Conservation (phyloP, 805 yeast species). For the Yarrowia hollandica region DNA sequence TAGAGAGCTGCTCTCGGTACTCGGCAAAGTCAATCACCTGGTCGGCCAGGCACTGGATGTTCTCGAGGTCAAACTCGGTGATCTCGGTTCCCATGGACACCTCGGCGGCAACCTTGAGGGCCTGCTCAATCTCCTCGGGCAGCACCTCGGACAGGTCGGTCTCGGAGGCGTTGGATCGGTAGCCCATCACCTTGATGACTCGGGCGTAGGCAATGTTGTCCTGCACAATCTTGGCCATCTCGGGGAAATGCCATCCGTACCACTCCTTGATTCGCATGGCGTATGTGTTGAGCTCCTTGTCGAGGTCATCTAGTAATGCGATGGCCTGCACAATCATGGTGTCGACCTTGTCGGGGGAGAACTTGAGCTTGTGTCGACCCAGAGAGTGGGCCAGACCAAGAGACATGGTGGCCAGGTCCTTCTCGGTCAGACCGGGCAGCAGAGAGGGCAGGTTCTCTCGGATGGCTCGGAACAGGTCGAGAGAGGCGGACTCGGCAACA, state of each 20-base stretch:
- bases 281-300: conserved; percentile 96
- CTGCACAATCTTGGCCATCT: conserved; percentile 84
- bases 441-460: conserved; percentile 92
- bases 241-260: conserved; percentile 99
- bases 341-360: conserved; percentile 97
- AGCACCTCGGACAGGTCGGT: conserved; percentile 86
- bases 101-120: conserved; percentile 66
- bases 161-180: conserved; percentile 78
- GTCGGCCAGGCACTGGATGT: conserved; percentile 86
- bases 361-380: conserved; percentile 97
- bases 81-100: conserved; percentile 99
- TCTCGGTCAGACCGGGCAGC: conserved; percentile 87
- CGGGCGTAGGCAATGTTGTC: conserved; percentile 83
- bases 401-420: conserved; percentile 88
- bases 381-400: conserved; percentile 97
- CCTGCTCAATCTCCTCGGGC: conserved; percentile 81
- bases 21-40: conserved; percentile 90
- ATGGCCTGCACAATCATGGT: conserved; percentile 99
- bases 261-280: conserved; percentile 97
- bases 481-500: conserved; percentile 91
- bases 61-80: conserved; percentile 90
- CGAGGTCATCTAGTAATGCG: conserved; percentile 94
- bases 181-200: conserved; percentile 62
- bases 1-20: conserved; percentile 79
- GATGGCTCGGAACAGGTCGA: conserved; percentile 93